Base-by-base conservation (phyloP, 2,329 filamentous ascomycete species). In the Emericellopsis atlantica region DNA sequence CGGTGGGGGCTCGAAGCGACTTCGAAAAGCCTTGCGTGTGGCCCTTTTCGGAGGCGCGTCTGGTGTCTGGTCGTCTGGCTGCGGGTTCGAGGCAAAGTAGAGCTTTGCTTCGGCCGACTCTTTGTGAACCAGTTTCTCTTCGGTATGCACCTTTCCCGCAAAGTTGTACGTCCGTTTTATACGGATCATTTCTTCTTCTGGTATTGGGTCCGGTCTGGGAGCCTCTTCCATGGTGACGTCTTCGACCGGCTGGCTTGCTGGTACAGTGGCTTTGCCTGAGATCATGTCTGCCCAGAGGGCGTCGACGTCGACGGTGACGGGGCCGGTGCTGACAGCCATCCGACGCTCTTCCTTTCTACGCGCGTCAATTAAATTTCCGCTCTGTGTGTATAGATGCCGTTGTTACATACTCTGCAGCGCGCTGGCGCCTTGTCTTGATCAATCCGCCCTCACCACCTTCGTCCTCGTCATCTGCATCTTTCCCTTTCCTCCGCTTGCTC, bases 81-180 rank as follows among this genome's bases (percentile, higher is more conserved):
- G 51, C 9, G 57, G 54, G 18, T 59, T 51, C 4, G 72, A 72
- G 2, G 72, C 72, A 12, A 82, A 67, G 48, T 77, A 80, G 10
- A 81, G 65, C 46, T 71, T 75, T 35, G 77, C 79, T 54, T 83
- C 79, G 41, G 78, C 78, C 0, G 78, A 82, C 51, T 76, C 69
- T 36, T 73, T 69, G 4, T 75, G 64, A 1, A 87, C 78, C 10
- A 79, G 61, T 54, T 84, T 85, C 54, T 84, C 79, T 51, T 87
- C 82, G 0, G 72, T 81, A 50, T 83, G 77, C 11, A 81, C 69
- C 51, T 81, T 76, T 24, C 82, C 83, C 31, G 82, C 83, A 49
- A 87, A 87, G 50, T 81, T 82, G 60, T 84, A 86, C 12, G 75
- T 80, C 24, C 80, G 76, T 50, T 79, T 82, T 45, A 87, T 81